Percentiles rank a stretch among this genome's conserved stretches.
These are phyloP conservation scores for Fusarium solani-melongenae DNA, from an alignment of 2,329 filamentous ascomycete genomes.

Conservation along the genomic window DNA sequence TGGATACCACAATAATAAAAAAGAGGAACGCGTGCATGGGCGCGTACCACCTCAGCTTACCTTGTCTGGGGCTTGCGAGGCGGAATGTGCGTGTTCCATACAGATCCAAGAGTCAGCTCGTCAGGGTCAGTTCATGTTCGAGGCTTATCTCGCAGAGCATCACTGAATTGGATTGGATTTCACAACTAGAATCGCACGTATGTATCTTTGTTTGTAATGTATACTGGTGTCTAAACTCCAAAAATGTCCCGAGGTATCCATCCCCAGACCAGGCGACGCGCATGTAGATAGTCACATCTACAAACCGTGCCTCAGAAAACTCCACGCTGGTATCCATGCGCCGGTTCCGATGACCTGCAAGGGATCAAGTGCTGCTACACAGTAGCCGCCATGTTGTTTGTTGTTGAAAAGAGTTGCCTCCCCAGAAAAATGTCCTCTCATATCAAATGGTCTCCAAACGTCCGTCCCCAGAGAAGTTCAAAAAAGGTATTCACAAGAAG, in stretches of 20 bases:
- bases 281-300: slow-evolving; percentile 11
- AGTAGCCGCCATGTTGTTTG: slow-evolving; percentile 22
- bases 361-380: slow-evolving; percentile 30
- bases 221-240: slow-evolving; percentile 23
- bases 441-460: slow-evolving; percentile 43
- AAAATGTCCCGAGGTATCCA: slow-evolving; percentile 32
- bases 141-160: neutral
- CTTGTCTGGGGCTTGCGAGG: neutral
- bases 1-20: neutral
- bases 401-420: slow-evolving; percentile 27
- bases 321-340: slow-evolving; percentile 41
- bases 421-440: slow-evolving; percentile 26
- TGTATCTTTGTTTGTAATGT: neutral
- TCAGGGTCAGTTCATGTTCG: neutral
- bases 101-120: neutral
- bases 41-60: slow-evolving; percentile 7
- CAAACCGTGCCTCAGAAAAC: slow-evolving; percentile 37
- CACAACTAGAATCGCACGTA: neutral
- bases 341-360: slow-evolving; percentile 41
- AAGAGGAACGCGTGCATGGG: neutral
- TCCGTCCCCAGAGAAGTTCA: slow-evolving; percentile 43
- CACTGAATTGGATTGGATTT: slow-evolving; percentile 2
- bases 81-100: neutral
- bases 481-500: slow-evolving; percentile 39
- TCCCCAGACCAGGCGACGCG: slow-evolving; percentile 27